phyloP scores from a whole-genome alignment of 345 rosid species.

The Trapa bicornis region DNA sequence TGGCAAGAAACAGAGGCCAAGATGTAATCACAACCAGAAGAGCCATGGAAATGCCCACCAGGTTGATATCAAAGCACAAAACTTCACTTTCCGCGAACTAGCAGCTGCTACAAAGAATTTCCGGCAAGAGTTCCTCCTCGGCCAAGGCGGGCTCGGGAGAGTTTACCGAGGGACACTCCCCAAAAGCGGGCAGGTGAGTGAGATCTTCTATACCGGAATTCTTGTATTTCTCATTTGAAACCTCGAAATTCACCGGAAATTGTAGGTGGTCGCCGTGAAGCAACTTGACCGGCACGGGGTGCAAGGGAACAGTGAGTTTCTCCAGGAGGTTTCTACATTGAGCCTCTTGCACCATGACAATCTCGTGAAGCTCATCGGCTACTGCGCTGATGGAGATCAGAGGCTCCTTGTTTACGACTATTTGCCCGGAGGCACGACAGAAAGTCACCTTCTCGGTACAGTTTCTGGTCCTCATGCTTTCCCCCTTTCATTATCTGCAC shows the following conservation, averaged over 20 bases:
- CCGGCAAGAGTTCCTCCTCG: slow-evolving; percentile 22
- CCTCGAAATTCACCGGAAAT: background rate
- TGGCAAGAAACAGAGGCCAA: slow-evolving; percentile 17
- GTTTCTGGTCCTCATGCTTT: no score
- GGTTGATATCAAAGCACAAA: slow-evolving; percentile 11
- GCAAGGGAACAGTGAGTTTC: slow-evolving; percentile 24
- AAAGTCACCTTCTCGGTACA: slow-evolving; percentile 12
- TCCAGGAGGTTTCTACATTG: slow-evolving; percentile 14
- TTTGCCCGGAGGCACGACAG: slow-evolving; percentile 15
- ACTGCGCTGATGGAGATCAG: slow-evolving; percentile 26
- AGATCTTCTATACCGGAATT: no score
- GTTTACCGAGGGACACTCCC: slow-evolving; percentile 21
- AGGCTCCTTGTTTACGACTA: slow-evolving; percentile 20
- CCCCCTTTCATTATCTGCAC: no score
- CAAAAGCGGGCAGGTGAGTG: slow-evolving; percentile 18
- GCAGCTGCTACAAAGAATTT: slow-evolving; percentile 24
- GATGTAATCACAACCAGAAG: slow-evolving; percentile 8
- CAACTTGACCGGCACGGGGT: slow-evolving; percentile 20
- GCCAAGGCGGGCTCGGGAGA: slow-evolving; percentile 23
- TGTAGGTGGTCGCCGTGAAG: slow-evolving; percentile 26
- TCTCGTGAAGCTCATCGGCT: slow-evolving; percentile 19
- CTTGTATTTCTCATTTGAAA: no score
- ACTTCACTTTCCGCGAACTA: slow-evolving; percentile 20
- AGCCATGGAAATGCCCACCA: background rate
- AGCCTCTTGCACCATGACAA: slow-evolving; percentile 19